phyloP scores from a whole-genome alignment of 768 basidiomycete species.

The Rhizopogon vulgaris region DNA sequence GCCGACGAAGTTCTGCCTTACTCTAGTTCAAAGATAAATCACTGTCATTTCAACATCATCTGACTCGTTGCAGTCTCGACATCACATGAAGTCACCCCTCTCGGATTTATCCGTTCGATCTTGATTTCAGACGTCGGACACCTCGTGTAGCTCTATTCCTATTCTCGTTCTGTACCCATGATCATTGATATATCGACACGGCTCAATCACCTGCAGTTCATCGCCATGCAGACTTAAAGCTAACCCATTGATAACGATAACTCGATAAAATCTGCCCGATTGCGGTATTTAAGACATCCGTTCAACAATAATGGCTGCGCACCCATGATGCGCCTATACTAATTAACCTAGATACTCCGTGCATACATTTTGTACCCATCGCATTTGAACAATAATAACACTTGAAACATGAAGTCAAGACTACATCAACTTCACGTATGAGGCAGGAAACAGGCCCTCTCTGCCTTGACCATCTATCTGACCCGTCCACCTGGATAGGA shows the following conservation, averaged over 20 bases:
- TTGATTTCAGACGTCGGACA: constrained; percentile 17
- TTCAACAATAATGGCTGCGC: background rate
- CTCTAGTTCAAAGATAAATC: too few species aligned
- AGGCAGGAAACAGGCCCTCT: constrained; percentile 60
- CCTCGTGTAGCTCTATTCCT: constrained; percentile 20
- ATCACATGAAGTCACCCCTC: too few species aligned
- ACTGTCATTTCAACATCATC: too few species aligned
- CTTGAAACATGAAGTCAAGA: background rate
- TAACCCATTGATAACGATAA: too few species aligned
- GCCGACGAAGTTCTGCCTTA: too few species aligned
- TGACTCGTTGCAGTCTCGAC: too few species aligned
- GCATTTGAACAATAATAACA: background rate
- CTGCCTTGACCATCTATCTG: constrained; percentile 52
- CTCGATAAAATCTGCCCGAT: background rate
- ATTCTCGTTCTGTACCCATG: constrained; percentile 29
- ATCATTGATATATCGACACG: too few species aligned
- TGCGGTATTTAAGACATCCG: too few species aligned
- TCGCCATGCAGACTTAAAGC: too few species aligned
- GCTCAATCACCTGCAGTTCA: too few species aligned
- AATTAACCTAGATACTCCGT: too few species aligned
- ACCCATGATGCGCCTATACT: too few species aligned
- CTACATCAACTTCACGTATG: constrained; percentile 60
- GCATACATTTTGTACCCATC: background rate
- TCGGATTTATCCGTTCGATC: constrained; percentile 7
- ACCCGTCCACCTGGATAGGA: constrained; percentile 56